Conservation (phyloP, 805 yeast species). For the Jamesozyma gamospora region DNA sequence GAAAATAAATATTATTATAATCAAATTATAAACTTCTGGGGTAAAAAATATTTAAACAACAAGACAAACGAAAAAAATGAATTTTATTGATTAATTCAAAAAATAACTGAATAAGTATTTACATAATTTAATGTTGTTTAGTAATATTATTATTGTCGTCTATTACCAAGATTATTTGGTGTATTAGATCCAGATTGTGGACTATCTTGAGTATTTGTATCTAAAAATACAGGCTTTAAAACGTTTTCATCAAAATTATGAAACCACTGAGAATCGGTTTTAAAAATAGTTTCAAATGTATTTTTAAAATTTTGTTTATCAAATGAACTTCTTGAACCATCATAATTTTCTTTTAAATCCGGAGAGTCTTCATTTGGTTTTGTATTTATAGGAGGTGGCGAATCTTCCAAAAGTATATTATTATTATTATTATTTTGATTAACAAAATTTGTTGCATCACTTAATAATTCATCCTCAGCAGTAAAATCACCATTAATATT, state of each 20-base stretch:
- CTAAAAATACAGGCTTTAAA: conserved; percentile 82
- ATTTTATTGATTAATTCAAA: too few relatives aligned
- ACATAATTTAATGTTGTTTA: too few relatives aligned
- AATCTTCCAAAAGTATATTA: background rate
- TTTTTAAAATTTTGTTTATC: conserved; percentile 7
- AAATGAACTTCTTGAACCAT: background rate
- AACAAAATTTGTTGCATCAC: conserved; percentile 1
- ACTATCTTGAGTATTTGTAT: conserved; percentile 27
- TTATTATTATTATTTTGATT: conserved; percentile 2
- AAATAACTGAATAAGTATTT: too few relatives aligned
- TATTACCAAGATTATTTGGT: background rate
- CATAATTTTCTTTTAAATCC: background rate
- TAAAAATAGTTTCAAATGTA: conserved; percentile 18
- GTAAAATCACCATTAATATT: conserved; percentile 12
- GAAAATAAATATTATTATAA: too few relatives aligned
- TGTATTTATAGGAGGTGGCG: background rate
- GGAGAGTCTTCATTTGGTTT: background rate
- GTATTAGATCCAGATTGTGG: background rate
- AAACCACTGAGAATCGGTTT: conserved; percentile 67
- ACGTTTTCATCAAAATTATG: conserved; percentile 89
- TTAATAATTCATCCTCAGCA: conserved; percentile 10
- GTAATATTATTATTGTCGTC: background rate
- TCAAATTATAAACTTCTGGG: too few relatives aligned
- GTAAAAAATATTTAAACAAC: too few relatives aligned
- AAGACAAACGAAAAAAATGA: too few relatives aligned